Evolutionary conservation across 495 filamentous ascomycete genomes (phyloP).

Genomic region (Choiromyces venosus): DNA sequence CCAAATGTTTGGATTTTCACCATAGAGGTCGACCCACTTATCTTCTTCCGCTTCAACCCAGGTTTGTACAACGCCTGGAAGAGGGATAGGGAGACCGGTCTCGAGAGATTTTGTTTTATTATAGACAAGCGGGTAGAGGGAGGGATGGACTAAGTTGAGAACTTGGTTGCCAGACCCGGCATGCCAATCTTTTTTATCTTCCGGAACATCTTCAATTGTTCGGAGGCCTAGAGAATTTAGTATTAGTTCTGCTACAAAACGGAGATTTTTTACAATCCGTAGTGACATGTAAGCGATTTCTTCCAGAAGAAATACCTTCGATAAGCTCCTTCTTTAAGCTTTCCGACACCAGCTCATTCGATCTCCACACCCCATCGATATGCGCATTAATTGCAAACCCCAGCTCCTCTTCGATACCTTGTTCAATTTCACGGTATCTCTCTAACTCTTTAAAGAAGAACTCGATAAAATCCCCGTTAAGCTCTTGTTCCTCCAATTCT

Average conservation of each 20-base stretch:
- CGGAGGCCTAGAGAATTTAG: slow-evolving; percentile 24
- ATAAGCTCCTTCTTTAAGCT: slow-evolving; percentile 39
- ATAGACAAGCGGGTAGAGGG: slow-evolving; percentile 56
- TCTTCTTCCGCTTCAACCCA: neutral
- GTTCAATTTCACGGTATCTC: neutral
- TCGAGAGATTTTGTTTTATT: slow-evolving; percentile 48
- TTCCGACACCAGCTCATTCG: slow-evolving; percentile 43
- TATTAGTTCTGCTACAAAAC: neutral
- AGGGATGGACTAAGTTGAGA: slow-evolving; percentile 58
- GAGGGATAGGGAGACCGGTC: slow-evolving; percentile 42
- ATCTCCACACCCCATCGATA: slow-evolving; percentile 16
- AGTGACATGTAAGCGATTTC: neutral
- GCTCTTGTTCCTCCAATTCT: neutral
- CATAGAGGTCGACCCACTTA: too few relatives aligned
- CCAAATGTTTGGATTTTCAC: slow-evolving; percentile 11
- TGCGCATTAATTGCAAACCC: slow-evolving; percentile 44
- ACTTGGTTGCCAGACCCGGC: slow-evolving; percentile 53
- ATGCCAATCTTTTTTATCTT: slow-evolving; percentile 54
- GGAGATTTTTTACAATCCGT: neutral
- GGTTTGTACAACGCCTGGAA: neutral
- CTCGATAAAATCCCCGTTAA: neutral
- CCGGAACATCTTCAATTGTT: slow-evolving; percentile 49
- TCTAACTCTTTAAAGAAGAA: slow-evolving; percentile 10
- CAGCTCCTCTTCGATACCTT: slow-evolving; percentile 25
- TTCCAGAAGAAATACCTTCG: neutral